Evolutionary conservation across 78 protist species (phyloP).

Genomic region (Isochrysis galbana): DNA sequence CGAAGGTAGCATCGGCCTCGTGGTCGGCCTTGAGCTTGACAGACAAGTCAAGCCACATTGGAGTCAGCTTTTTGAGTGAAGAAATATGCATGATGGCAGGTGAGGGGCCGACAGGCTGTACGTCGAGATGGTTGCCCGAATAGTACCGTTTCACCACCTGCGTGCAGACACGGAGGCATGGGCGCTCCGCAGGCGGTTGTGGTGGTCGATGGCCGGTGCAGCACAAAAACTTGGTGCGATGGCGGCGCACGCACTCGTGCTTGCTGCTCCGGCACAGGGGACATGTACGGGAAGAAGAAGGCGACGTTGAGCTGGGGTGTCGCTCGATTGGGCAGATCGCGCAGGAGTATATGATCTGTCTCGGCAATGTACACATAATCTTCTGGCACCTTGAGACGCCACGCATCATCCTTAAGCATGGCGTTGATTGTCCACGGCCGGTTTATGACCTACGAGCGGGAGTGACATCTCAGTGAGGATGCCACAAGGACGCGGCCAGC

Average conservation of each 20-base stretch:
- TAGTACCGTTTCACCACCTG: background rate
- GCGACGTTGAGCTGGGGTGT: background rate
- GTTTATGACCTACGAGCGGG: too few species aligned
- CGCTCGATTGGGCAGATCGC: background rate
- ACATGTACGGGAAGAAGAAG: background rate
- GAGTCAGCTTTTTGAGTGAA: background rate
- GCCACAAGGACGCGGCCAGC: too few species aligned
- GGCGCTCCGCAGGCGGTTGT: too few species aligned
- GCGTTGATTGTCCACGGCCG: background rate
- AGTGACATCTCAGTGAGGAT: too few species aligned
- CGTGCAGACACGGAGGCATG: too few species aligned
- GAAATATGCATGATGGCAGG: background rate
- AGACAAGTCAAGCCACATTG: background rate
- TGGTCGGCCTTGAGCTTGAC: background rate
- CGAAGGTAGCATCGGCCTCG: background rate
- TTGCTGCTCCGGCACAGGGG: background rate
- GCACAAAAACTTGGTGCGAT: too few species aligned
- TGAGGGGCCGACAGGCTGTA: conserved; percentile 9
- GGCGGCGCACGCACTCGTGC: too few species aligned
- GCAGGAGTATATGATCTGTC: background rate
- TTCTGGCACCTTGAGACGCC: background rate
- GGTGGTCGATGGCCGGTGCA: too few species aligned
- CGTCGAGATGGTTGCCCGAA: background rate
- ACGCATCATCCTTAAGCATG: background rate
- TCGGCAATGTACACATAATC: background rate